phyloP scores from a whole-genome alignment of 2,329 filamentous ascomycete genomes.

The Diaporthe humulicola region DNA sequence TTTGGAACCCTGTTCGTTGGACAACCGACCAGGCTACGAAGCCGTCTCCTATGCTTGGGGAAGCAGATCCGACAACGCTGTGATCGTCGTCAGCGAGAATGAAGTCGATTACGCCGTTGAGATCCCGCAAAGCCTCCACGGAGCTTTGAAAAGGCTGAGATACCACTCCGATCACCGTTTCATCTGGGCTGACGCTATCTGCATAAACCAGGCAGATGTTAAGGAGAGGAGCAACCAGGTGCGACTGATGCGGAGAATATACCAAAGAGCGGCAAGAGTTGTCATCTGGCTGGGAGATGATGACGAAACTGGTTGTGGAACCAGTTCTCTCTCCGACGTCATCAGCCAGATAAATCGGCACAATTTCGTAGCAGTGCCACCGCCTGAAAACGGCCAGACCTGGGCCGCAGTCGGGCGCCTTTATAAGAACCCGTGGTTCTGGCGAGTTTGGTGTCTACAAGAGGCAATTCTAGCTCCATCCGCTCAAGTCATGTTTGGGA shows the following conservation, averaged over 20 bases:
- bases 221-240: neutral
- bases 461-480: neutral
- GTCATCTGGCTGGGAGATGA: neutral
- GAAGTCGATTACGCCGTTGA: neutral
- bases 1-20: neutral
- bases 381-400: neutral
- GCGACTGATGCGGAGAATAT: neutral
- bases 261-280: neutral
- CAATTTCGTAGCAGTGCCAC: neutral
- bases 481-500: neutral
- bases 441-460: neutral
- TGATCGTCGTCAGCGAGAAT: neutral
- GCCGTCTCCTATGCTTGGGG: neutral
- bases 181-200: constrained; percentile 4
- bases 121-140: neutral
- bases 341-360: neutral
- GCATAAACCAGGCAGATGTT: neutral
- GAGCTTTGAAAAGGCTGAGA: neutral
- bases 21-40: neutral
- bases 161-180: neutral
- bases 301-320: too few relatives aligned
- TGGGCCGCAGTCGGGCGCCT: neutral
- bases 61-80: neutral
- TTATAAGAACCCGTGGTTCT: neutral
- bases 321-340: neutral